Conservation (phyloP, 1,139 yeast genomes). For the Wickerhamiella infanticola region DNA sequence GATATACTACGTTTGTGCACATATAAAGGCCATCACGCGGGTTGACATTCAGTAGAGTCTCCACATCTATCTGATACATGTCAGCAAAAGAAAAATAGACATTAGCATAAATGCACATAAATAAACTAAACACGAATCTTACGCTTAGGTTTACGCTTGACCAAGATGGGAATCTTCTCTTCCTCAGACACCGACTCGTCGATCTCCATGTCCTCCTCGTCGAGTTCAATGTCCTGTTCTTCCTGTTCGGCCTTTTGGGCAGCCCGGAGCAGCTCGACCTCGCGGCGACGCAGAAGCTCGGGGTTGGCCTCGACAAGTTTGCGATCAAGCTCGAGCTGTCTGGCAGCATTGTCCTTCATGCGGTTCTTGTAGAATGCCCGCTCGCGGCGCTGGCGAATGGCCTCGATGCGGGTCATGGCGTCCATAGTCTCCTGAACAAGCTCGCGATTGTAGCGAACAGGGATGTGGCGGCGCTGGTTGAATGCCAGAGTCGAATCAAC, state of each 20-base stretch:
- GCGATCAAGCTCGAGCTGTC: conserved; percentile 70
- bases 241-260: conserved; percentile 52
- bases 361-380: conserved; percentile 97
- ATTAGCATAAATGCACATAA: conserved; percentile 2
- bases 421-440: conserved; percentile 82
- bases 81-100: neutral
- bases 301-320: conserved; percentile 81
- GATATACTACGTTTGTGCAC: neutral
- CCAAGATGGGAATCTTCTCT: conserved; percentile 57
- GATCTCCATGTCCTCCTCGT: conserved; percentile 33
- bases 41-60: neutral
- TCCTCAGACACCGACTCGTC: conserved; percentile 28
- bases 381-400: conserved; percentile 91
- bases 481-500: conserved; percentile 93
- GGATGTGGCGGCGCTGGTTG: conserved; percentile 94
- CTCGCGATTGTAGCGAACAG: conserved; percentile 94
- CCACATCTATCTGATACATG: neutral
- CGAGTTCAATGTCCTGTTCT: conserved; percentile 33
- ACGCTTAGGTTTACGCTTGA: conserved; percentile 41
- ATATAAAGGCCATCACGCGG: neutral
- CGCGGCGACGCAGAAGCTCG: conserved; percentile 80
- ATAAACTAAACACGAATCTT: conserved; percentile 11
- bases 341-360: conserved; percentile 94
- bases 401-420: conserved; percentile 94
- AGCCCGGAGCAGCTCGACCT: conserved; percentile 73